Evolutionary conservation across 306 rosid species (phyloP).

Genomic region (Gleditsia sinensis): DNA sequence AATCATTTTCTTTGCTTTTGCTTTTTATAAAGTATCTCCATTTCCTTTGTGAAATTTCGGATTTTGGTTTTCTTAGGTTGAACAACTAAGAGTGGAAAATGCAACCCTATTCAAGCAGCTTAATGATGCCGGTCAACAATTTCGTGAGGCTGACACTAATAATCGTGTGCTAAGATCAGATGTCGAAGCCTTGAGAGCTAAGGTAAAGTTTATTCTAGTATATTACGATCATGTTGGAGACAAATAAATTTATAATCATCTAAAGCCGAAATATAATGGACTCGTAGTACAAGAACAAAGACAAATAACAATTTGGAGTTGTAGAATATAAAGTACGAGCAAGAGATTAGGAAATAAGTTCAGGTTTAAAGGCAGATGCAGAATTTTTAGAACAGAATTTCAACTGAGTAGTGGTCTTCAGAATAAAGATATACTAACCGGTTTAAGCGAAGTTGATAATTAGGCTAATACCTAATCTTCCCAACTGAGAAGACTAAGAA

Average conservation of each 20-base stretch:
- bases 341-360: background rate
- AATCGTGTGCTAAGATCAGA: slow-evolving; percentile 80
- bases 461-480: background rate
- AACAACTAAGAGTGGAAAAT: slow-evolving; percentile 65
- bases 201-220: slow-evolving; percentile 49
- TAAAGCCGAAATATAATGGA: background rate
- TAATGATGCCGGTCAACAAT: slow-evolving; percentile 64
- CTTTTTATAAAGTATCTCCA: background rate
- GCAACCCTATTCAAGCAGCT: slow-evolving; percentile 62
- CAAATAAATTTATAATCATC: background rate
- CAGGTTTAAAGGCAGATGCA: background rate
- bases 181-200: slow-evolving; percentile 96
- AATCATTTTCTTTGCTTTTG: background rate
- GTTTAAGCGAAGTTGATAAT: background rate
- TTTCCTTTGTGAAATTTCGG: background rate
- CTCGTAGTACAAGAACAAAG: background rate
- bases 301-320: background rate
- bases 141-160: slow-evolving; percentile 69
- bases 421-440: background rate
- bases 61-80: slow-evolving; percentile 53
- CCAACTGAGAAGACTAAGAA: background rate
- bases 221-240: background rate
- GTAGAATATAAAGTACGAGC: background rate
- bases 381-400: background rate
- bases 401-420: background rate